These are phyloP conservation scores for Boeremia exigua DNA, from an alignment of 2,329 filamentous ascomycete species.

Conservation along the genomic window DNA sequence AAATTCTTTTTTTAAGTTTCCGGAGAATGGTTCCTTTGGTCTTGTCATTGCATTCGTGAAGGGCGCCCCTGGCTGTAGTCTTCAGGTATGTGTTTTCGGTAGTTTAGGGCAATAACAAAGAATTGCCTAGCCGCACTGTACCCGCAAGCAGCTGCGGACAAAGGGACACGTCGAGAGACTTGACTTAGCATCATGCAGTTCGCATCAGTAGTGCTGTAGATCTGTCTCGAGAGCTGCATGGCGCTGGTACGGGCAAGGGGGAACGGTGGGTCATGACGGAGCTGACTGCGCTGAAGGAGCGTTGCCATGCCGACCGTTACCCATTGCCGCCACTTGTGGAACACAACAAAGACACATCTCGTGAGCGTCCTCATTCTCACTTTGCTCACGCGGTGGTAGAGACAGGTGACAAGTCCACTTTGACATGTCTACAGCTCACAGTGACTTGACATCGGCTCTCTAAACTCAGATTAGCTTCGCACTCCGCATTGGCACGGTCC, in stretches of 20 bases:
- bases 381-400: constrained; percentile 6
- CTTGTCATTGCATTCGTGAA: background rate
- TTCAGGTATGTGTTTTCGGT: background rate
- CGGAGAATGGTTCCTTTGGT: background rate
- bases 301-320: constrained; percentile 11
- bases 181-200: background rate
- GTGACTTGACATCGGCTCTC: background rate
- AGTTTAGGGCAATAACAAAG: background rate
- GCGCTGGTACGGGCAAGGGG: constrained; percentile 7
- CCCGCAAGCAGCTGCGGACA: background rate
- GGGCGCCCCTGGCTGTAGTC: background rate
- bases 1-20: background rate
- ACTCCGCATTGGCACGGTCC: background rate
- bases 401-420: constrained; percentile 1
- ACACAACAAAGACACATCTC: constrained; percentile 1
- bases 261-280: constrained; percentile 9
- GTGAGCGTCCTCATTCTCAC: constrained; percentile 6
- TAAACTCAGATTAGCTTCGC: background rate
- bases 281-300: constrained; percentile 11
- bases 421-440: background rate
- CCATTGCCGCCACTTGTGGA: background rate
- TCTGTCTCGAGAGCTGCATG: background rate
- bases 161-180: background rate
- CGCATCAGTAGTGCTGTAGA: background rate
- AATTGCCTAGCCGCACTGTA: background rate